Base-by-base conservation (phyloP, 805 yeast genomes). In the Nakazawaea populi region DNA sequence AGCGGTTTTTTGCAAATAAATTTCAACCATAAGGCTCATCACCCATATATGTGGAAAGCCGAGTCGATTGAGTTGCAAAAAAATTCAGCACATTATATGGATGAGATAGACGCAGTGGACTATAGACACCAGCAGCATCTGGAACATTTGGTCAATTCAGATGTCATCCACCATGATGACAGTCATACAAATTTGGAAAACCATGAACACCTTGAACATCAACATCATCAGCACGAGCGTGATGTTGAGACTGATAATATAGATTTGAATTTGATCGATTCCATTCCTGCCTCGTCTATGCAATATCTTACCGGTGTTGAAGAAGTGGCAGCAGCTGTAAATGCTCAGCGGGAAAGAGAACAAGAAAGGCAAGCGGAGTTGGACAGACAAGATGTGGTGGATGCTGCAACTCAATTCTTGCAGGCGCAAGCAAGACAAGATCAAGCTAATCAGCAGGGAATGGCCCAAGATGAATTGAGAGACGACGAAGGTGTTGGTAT, bases 11-110 rank as follows among this genome's bases (percentile, higher is more conserved):
- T 74, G 14, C 67, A 63, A 45, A 56, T 74, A 2, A 56, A 64
- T 35, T 73, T 62, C 56, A 68, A 63, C 48, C 78, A 74, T 56
- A 71, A 66, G 53, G 67, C 68, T 40, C 78, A 74, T 54, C 58
- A 55, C 10, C 75, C 76, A 7, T 64, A 65, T 51, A 55, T 60
- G 42, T 65, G 72, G 71, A 60, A 64, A 50, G 58, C 60, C 32
- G 60, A 60, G 38, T 34, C 49, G 18, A 18, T 53, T 35, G 28
- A 30, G 24, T 29, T 52, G 2, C 54, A 44, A 14, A 44, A 52
- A 30, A 38, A 44, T 18, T 42, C 50, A 14, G 9, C n/a, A 5
- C 51, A 47, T 24, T 46, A 37, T 31, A 18, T 51, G 28, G 44
- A 42, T 6, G 52, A 47, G 12, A 55, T 59, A n/a, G 52, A 47